phyloP scores from a whole-genome alignment of 108 stramenopile species.

The Asterionellopsis glacialis region DNA sequence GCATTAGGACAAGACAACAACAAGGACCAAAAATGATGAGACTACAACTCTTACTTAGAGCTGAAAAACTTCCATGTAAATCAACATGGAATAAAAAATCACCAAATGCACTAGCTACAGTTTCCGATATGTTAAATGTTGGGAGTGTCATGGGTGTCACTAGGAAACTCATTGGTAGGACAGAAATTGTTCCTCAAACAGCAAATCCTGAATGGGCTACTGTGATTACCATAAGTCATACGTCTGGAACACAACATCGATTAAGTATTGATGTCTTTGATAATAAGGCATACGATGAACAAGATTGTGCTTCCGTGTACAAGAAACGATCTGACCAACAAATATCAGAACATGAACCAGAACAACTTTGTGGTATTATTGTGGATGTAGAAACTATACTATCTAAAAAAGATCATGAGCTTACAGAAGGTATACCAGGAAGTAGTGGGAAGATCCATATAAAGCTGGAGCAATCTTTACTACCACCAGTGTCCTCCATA shows the following conservation, averaged over 20 bases:
- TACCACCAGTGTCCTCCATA: not conserved
- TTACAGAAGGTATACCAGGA: not conserved
- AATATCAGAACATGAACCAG: not conserved
- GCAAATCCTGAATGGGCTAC: not conserved
- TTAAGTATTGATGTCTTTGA: not conserved
- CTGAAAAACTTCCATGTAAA: not conserved
- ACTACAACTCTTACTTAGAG: not conserved
- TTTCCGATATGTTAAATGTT: not conserved
- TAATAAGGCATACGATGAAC: not conserved
- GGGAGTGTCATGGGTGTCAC: not conserved
- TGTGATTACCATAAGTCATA: not conserved
- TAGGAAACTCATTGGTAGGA: not conserved
- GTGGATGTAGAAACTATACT: conserved; percentile 1
- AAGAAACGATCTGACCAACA: not conserved
- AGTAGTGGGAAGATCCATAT: not conserved
- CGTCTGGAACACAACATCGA: not conserved
- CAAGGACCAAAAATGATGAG: not conserved
- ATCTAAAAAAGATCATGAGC: not conserved
- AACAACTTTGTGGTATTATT: not conserved
- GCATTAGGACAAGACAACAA: not conserved
- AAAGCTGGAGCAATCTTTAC: not conserved
- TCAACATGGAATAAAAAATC: not conserved
- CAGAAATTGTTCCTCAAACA: not conserved
- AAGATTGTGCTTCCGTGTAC: not conserved
- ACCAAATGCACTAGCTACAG: not conserved